phyloP scores from a whole-genome alignment of 1,284 basidiomycete species.

The Austroboletus novae-zelandiae region DNA sequence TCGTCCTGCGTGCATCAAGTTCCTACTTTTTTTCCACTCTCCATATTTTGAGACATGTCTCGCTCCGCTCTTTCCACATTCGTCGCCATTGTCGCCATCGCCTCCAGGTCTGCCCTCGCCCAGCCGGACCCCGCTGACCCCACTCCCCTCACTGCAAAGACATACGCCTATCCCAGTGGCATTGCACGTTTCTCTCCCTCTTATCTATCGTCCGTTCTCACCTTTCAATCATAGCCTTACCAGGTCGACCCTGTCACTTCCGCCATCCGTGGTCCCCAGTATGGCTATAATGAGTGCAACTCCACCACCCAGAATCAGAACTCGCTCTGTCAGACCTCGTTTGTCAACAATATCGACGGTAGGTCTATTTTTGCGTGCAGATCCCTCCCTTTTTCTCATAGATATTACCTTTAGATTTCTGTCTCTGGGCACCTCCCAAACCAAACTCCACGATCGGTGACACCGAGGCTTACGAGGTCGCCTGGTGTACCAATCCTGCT shows the following conservation, averaged over 20 bases:
- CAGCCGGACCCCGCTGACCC: constrained; percentile 37
- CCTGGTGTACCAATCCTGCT: constrained; percentile 59
- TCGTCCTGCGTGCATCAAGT: not conserved
- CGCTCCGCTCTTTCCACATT: constrained; percentile 43
- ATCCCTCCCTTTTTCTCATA: not conserved
- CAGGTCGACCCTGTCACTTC: constrained; percentile 46
- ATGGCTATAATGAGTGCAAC: constrained; percentile 47
- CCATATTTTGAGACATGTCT: constrained; percentile 39
- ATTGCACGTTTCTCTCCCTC: constrained; percentile 39
- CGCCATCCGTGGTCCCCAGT: constrained; percentile 40
- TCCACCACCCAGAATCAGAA: constrained; percentile 44
- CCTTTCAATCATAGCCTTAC: constrained; percentile 26
- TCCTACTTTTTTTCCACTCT: not conserved
- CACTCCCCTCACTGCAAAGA: constrained; percentile 51
- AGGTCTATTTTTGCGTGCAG: not conserved
- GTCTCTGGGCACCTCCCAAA: constrained; percentile 37
- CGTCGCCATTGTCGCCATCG: constrained; percentile 34
- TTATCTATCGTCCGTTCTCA: not conserved
- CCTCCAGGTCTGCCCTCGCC: constrained; percentile 30
- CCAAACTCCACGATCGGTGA: constrained; percentile 45
- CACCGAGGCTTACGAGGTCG: constrained; percentile 56
- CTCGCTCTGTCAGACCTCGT: constrained; percentile 43
- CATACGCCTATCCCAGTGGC: constrained; percentile 46
- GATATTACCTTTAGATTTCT: constrained; percentile 34
- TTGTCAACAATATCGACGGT: constrained; percentile 35